phyloP scores from a whole-genome alignment of 768 basidiomycete genomes.

The Kwoniella dejecticola region DNA sequence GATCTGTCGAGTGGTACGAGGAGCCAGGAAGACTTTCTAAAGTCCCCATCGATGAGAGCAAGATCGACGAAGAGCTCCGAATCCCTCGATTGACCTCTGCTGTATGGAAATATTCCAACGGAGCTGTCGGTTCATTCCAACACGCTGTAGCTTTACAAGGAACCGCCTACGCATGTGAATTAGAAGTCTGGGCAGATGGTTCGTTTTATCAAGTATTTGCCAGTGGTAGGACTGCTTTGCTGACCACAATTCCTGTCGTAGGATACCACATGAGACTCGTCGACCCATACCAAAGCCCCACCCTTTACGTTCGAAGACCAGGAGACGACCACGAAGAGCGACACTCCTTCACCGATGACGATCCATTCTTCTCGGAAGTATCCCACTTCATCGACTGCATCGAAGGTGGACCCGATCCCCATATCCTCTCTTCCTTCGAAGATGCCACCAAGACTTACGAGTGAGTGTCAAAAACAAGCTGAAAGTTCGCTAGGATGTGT shows the following conservation, averaged over 20 bases:
- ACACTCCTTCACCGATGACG: slow-evolving; percentile 49
- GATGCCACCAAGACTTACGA: slow-evolving; percentile 85
- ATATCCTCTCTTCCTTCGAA: slow-evolving; percentile 81
- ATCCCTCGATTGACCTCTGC: slow-evolving; percentile 92
- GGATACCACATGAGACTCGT: slow-evolving; percentile 66
- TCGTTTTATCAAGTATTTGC: neutral
- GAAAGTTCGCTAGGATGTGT: neutral
- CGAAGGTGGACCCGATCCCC: slow-evolving; percentile 78
- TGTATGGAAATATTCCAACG: slow-evolving; percentile 95
- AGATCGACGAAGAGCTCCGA: slow-evolving; percentile 81
- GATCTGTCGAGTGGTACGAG: slow-evolving; percentile 91
- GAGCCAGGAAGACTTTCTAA: slow-evolving; percentile 80
- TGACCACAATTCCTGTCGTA: slow-evolving; percentile 66
- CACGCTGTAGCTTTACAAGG: slow-evolving; percentile 92
- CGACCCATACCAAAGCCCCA: slow-evolving; percentile 90
- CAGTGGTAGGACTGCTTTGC: neutral
- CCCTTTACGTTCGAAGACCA: slow-evolving; percentile 70
- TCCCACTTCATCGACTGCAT: slow-evolving; percentile 87
- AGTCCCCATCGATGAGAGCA: slow-evolving; percentile 77
- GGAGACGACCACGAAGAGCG: slow-evolving; percentile 58
- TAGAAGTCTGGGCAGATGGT: slow-evolving; percentile 92
- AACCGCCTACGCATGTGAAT: slow-evolving; percentile 87
- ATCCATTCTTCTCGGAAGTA: slow-evolving; percentile 73
- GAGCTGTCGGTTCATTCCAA: slow-evolving; percentile 88
- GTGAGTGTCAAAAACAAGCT: slow-evolving; percentile 38